Base-by-base conservation (phyloP, 2,329 filamentous ascomycete genomes). In the Teratosphaeria pseudoeucalypti region DNA sequence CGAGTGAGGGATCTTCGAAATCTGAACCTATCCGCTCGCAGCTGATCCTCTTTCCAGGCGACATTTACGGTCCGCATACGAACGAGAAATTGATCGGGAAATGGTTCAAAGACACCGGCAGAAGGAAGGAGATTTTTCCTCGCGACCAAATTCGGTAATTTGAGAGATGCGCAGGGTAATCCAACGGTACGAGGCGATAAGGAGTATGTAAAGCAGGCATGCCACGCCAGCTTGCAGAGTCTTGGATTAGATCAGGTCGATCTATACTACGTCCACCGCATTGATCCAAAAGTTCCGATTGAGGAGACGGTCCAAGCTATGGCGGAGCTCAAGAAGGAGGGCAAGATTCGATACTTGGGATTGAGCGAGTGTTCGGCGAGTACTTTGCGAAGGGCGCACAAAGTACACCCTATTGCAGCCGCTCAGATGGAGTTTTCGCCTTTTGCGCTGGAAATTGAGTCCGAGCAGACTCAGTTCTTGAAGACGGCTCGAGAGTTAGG, bases 391-490 rank as follows among this genome's bases (percentile, higher is more conserved):
- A 75, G 81, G 19, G 82, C 82, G 4, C 67, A 71, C 66, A 73
- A 72, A 14, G 71, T 83, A 3, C 74, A 78, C 59, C 79, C 75
- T 6, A 78, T 85, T 57, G 71, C 76, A 4, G 78, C 77, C 9
- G 77, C 80, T n/a, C 80, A 84, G 70, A 74, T 81, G 55, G 81
- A 82, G 64, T 82, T 80, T 68, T 78, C 74, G 2, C 75, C 77
- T 0, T 82, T 81, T 64, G 72, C 72, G 1, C 68, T 75, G 6
- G 79, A 81, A 49, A 81, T 83, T 52, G 81, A 83, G 61, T 69
- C 68, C 0, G 64, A 64, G 61, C 72, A 60, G 57, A 74, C 71
- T 2, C 63, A 76, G 47, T 67, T 81, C 19, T 70, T 79, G 3
- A 68, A 73, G 27, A 75, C 78, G 2, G 77, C 76, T 59, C 74